Evolutionary conservation across 768 basidiomycete genomes (phyloP).

Genomic region (Pilatotrama ljubarskyi): DNA sequence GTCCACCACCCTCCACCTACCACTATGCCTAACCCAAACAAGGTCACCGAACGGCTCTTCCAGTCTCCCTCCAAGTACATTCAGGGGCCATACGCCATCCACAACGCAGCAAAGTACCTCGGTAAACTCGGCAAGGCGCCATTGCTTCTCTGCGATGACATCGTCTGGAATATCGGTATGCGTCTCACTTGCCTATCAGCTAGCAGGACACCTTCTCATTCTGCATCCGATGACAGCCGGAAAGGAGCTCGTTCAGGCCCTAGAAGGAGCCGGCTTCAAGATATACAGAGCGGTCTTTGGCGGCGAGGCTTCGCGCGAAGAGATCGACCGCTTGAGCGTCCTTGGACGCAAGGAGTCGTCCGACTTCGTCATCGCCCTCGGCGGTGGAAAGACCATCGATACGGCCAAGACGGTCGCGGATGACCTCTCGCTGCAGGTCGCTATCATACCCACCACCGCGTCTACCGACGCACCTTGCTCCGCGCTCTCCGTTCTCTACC

Average conservation of each 20-base stretch:
- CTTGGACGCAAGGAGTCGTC: conserved; percentile 19
- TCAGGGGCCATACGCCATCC: conserved; percentile 34
- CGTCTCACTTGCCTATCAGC: background rate
- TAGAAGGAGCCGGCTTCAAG: conserved; percentile 26
- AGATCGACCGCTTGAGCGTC: conserved; percentile 27
- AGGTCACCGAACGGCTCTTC: conserved; percentile 32
- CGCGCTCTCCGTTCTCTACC: conserved; percentile 36
- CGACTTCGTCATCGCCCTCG: conserved; percentile 35
- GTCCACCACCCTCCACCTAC: background rate
- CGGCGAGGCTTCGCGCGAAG: conserved; percentile 32
- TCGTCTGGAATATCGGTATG: conserved; percentile 33
- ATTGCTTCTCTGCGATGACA: conserved; percentile 29
- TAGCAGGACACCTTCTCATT: background rate
- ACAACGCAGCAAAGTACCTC: conserved; percentile 33
- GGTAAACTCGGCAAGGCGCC: conserved; percentile 27
- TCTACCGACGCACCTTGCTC: conserved; percentile 37
- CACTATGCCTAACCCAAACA: conserved; percentile 25
- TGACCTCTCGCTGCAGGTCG: conserved; percentile 28
- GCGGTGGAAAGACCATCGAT: conserved; percentile 36
- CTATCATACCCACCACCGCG: conserved; percentile 33
- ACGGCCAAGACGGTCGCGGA: conserved; percentile 32
- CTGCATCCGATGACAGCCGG: conserved; percentile 22
- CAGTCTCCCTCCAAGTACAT: conserved; percentile 37
- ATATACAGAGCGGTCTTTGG: conserved; percentile 30
- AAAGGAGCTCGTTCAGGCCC: conserved; percentile 27